phyloP scores from a whole-genome alignment of 2,329 filamentous ascomycete genomes.

The Curvularia verruculosa region DNA sequence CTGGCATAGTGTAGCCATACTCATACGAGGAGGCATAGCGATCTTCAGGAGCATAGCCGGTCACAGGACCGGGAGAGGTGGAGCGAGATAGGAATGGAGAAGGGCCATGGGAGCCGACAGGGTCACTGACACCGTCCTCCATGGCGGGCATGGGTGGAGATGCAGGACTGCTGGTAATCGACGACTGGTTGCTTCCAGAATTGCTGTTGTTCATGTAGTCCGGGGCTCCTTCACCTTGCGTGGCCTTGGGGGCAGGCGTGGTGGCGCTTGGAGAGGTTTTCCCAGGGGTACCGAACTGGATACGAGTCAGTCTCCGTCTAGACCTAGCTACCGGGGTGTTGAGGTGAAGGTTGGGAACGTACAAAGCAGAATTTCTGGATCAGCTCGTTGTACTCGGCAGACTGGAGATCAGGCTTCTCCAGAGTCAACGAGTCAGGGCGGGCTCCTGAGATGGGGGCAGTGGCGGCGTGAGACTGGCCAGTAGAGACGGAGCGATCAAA shows the following conservation, averaged over 20 bases:
- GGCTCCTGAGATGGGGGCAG: conserved; percentile 47
- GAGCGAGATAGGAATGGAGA: conserved; percentile 50
- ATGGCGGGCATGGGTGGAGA: conserved; percentile 41
- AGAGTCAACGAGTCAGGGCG: conserved; percentile 62
- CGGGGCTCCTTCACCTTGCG: conserved; percentile 37
- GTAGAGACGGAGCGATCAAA: conserved; percentile 52
- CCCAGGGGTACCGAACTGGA: conserved; percentile 58
- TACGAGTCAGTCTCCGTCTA: conserved; percentile 50
- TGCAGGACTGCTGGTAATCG: conserved; percentile 46
- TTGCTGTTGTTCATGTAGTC: conserved; percentile 40
- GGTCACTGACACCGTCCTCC: conserved; percentile 51
- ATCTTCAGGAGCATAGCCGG: conserved; percentile 50
- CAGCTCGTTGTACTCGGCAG: conserved; percentile 92
- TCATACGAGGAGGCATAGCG: conserved; percentile 51
- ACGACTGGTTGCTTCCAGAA: conserved; percentile 43
- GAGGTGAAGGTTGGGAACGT: conserved; percentile 65
- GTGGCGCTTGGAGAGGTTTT: conserved; percentile 48
- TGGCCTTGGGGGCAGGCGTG: conserved; percentile 29
- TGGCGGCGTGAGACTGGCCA: conserved; percentile 33
- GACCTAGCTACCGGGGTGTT: conserved; percentile 43
- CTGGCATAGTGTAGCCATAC: conserved; percentile 50
- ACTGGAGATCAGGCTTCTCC: conserved; percentile 74
- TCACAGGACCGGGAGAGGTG: conserved; percentile 52
- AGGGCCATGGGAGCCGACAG: conserved; percentile 27
- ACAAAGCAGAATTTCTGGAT: conserved; percentile 99